phyloP scores from a whole-genome alignment of 768 basidiomycete genomes.

The Agaricus bisporus region DNA sequence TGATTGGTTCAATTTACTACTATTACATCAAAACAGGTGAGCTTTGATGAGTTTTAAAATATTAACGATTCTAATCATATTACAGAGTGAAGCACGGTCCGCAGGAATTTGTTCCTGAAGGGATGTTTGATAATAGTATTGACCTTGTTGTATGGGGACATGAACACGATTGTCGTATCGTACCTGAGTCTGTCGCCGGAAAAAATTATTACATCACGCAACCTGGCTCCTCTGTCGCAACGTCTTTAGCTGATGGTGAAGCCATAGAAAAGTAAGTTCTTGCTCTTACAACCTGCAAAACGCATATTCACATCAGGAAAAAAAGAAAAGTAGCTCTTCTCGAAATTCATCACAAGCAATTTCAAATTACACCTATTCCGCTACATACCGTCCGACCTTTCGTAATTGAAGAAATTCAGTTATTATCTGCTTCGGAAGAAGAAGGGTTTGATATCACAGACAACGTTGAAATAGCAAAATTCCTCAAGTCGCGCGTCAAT shows the following conservation, averaged over 20 bases:
- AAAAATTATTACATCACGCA: conserved; percentile 91
- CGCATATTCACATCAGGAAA: background rate
- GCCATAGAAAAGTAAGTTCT: conserved; percentile 74
- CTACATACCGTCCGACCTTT: conserved; percentile 93
- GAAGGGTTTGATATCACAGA: conserved; percentile 73
- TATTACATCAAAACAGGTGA: conserved; percentile 95
- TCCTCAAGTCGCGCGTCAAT: conserved; percentile 73
- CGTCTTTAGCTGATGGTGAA: conserved; percentile 91
- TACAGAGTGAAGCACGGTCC: conserved; percentile 88
- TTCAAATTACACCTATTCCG: conserved; percentile 77
- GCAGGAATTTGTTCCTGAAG: conserved; percentile 91
- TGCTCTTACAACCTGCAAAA: background rate
- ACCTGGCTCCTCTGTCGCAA: conserved; percentile 93
- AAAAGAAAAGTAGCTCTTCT: conserved; percentile 86
- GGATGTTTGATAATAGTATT: conserved; percentile 93
- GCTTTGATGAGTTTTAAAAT: conserved; percentile 15
- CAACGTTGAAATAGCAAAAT: conserved; percentile 79
- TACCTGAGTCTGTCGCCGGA: conserved; percentile 86
- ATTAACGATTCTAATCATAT: background rate
- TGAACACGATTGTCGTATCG: conserved; percentile 94
- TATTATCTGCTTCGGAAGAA: conserved; percentile 75
- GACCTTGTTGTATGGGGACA: conserved; percentile 98
- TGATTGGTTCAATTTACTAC: conserved; percentile 90
- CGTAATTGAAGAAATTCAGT: conserved; percentile 73
- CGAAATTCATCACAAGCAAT: conserved; percentile 83